These are phyloP conservation scores for Yueomyces sinensis DNA, from an alignment of 805 yeast species.

Conservation along the genomic window DNA sequence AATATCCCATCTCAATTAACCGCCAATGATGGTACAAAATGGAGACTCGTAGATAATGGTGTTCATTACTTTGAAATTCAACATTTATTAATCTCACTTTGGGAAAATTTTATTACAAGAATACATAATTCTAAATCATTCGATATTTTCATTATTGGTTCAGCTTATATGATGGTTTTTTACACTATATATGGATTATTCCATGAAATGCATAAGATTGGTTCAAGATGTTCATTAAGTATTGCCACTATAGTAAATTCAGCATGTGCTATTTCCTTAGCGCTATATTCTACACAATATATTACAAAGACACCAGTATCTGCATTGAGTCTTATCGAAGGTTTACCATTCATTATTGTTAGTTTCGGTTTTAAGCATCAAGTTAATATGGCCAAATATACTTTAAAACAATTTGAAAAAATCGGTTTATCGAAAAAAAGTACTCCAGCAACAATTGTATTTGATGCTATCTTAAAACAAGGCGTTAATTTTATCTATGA, in stretches of 20 bases:
- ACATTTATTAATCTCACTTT: constrained; percentile 33
- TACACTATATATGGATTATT: constrained; percentile 67
- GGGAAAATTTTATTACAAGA: constrained; percentile 30
- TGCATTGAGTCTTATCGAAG: constrained; percentile 68
- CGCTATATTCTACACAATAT: constrained; percentile 49
- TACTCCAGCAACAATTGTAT: constrained; percentile 20
- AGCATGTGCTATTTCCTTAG: constrained; percentile 71
- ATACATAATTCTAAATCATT: constrained; percentile 69
- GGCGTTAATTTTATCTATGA: constrained; percentile 44
- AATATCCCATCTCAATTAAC: constrained; percentile 10
- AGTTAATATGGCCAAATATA: constrained; percentile 52
- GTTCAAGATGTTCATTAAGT: constrained; percentile 82
- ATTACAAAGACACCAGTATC: constrained; percentile 50
- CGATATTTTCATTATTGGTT: constrained; percentile 64
- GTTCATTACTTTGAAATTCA: constrained; percentile 44
- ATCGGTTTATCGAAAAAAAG: constrained; percentile 22
- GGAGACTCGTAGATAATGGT: constrained; percentile 45
- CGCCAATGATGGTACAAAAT: constrained; percentile 34
- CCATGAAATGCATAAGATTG: constrained; percentile 58
- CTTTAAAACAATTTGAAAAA: constrained; percentile 27
- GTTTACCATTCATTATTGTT: constrained; percentile 85
- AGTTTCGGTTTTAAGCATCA: constrained; percentile 87
- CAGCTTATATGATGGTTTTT: constrained; percentile 82
- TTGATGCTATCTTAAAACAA: constrained; percentile 24
- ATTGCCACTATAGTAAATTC: constrained; percentile 68